Percentiles rank a stretch among this genome's conserved stretches.
These are phyloP conservation scores for Cyberlindnera mississippiensis DNA, from an alignment of 805 yeast species.

Conservation along the genomic window DNA sequence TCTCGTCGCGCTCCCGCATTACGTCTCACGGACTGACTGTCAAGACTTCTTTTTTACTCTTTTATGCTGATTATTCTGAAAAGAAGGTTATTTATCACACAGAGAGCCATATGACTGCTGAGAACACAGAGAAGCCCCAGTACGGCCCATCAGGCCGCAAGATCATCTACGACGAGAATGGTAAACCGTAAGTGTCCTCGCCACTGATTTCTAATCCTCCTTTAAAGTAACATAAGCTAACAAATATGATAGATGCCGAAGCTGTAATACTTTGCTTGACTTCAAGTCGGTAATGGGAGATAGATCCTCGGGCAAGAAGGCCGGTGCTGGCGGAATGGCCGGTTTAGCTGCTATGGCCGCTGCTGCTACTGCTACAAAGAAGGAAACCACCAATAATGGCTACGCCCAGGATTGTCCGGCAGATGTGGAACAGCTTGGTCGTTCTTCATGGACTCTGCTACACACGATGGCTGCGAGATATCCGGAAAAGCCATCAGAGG, in stretches of 20 bases:
- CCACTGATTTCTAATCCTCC: not conserved
- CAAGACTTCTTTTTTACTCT: no score
- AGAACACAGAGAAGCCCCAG: constrained; percentile 32
- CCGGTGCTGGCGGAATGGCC: constrained; percentile 9
- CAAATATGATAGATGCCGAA: constrained; percentile 50
- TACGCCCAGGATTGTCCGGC: constrained; percentile 69
- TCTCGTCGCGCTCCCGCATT: no score
- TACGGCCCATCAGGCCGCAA: constrained; percentile 60
- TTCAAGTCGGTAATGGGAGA: constrained; percentile 57
- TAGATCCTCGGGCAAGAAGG: not conserved
- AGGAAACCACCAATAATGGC: constrained; percentile 14
- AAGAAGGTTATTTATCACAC: no score
- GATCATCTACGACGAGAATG: constrained; percentile 79
- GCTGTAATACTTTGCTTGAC: constrained; percentile 80
- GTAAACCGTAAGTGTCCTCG: constrained; percentile 73
- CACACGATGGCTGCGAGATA: constrained; percentile 89
- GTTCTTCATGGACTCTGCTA: constrained; percentile 87
- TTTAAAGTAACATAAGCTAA: not conserved
- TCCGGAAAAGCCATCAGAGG: constrained; percentile 61
- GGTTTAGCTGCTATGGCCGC: constrained; percentile 7
- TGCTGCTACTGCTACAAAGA: constrained; percentile 11
- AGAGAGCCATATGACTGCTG: constrained; percentile 5
- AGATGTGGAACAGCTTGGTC: constrained; percentile 75
- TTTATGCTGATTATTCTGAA: no score
- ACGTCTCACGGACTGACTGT: no score